Base-by-base conservation (phyloP, 2,329 filamentous ascomycete genomes). In the Fusarium vanettenii region DNA sequence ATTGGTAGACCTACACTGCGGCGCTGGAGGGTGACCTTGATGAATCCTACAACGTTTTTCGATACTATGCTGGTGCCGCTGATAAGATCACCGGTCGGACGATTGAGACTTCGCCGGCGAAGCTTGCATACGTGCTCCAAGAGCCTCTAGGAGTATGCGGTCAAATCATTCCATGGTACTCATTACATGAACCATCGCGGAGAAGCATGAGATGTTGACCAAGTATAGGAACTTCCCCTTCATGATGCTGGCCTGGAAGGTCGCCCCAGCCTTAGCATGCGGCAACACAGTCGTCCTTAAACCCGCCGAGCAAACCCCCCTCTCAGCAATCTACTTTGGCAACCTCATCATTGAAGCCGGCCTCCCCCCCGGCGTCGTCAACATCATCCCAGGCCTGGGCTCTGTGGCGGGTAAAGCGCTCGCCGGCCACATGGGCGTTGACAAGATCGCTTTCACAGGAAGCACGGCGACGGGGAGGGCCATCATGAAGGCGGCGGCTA, bases 381-480 rank as follows among this genome's bases (percentile, higher is more conserved):
- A 94, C 79, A 87, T 94, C 65, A 76, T 94, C 48, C 92, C 92
- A 60, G 92, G 92, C 2, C 86, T 91, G 64, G 92, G 92, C 6
- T 85, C 87, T 29, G 88, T 89, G 56, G 89, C 91, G 2, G 92
- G 92, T 29, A 87, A 89, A 13, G 90, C 91, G 1, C 86, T 94
- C 18, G 90, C 90, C 1, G 84, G 87, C 50, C 92, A 94, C 78
- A 82, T 89, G 33, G 87, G 87, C 50, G 87, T 94, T 29, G 90
- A 92, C 75, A 94, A 93, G 83, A 86, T 94, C 67, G 91, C 92
- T 0, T 94, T 94, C 72, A 94, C 92, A 0, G 92, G 92, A 43
- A 91, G 89, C 43, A 94, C 92, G 1, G 85, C 84, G 6, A 93
- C 92, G 2, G 92, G 90, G 5, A 87, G 88, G 43, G 87, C 91